Base-by-base conservation (phyloP, 306 rosid genomes). In the Carpinus viminea region DNA sequence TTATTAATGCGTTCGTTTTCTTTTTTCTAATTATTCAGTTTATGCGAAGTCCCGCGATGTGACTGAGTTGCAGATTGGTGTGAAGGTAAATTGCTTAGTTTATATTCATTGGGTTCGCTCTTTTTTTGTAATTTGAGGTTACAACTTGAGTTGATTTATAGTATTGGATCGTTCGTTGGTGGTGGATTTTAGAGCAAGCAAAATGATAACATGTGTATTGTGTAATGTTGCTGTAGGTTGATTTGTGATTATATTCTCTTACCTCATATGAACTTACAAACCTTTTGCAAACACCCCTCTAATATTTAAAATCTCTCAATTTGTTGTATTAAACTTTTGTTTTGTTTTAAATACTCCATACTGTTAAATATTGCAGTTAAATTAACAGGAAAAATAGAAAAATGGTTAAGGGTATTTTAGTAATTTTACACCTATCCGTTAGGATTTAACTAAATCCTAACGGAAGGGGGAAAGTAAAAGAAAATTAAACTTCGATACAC, bases 11-110 rank as follows among this genome's bases (percentile, higher is more conserved):
- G 28, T 70, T 81, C 62, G 17, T 10, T 41, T 11, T 36, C 13
- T 5, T 75, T 60, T 8, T 71, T 59, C 24, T 17, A 38, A 15
- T 48, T 26, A 16, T 41, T 78, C 74, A 95, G 99, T 82, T 83
- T 88, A 81, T 76, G 93, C 93, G 15, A 91, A 85, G 75, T 57
- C 65, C 0, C 76, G 72, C 10, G 99, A 95, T 82, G 99, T 95
- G 50, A 91, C 86, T 4, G 93, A 89, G 74, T 84, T 93, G 79
- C 98, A 93, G 90, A 91, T 96, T 77, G 98, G 96, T 60, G 94
- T 96, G 71, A 93, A 93, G 99, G 99, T 95, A 78, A 75, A 68
- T 5, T 74, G 21, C 66, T 28, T 12, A 9, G 8, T 21, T 46
- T 74, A 50, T 26, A 61, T 72, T 4, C 26, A 61, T 31, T 34